Conservation (phyloP, 2,329 filamentous ascomycete genomes). For the Elsinoe perseae region DNA sequence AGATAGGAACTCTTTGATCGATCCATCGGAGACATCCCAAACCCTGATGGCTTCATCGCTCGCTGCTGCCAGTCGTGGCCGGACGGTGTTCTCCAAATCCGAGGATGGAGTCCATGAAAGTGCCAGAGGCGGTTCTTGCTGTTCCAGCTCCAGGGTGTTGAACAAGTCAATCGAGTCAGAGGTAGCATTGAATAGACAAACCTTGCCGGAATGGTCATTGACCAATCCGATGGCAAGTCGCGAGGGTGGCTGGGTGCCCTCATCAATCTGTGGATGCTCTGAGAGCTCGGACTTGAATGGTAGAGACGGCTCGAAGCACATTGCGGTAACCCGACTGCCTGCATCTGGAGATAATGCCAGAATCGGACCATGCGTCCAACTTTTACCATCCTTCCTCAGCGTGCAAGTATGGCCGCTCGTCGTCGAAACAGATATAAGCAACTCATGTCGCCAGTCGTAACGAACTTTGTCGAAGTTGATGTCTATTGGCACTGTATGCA, state of each 20-base stretch:
- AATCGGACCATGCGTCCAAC: conserved; percentile 14
- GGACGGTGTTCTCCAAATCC: conserved; percentile 21
- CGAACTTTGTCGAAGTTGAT: conserved; percentile 28
- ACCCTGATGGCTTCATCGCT: conserved; percentile 38
- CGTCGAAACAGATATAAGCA: conserved; percentile 32
- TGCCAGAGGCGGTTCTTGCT: conserved; percentile 30
- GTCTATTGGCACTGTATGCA: conserved; percentile 23
- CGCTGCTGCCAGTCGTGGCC: conserved; percentile 36
- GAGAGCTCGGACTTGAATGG: background rate
- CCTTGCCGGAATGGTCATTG: conserved; percentile 30
- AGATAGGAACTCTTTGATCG: conserved; percentile 21
- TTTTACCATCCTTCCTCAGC: conserved; percentile 23
- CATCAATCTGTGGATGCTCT: conserved; percentile 17
- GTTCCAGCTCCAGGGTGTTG: conserved; percentile 21
- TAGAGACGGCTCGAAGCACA: conserved; percentile 34
- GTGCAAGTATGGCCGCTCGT: conserved; percentile 28
- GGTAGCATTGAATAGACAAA: conserved; percentile 35
- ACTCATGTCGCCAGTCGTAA: conserved; percentile 27
- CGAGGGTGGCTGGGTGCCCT: conserved; percentile 2
- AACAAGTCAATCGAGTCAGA: conserved; percentile 18
- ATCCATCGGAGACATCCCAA: conserved; percentile 29
- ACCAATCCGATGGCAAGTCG: conserved; percentile 34
- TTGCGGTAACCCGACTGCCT: conserved; percentile 30
- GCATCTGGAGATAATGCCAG: conserved; percentile 8
- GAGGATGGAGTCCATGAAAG: conserved; percentile 36